These are phyloP conservation scores for Grosmannia clavigera DNA, from an alignment of 2,329 filamentous ascomycete genomes.

Conservation along the genomic window DNA sequence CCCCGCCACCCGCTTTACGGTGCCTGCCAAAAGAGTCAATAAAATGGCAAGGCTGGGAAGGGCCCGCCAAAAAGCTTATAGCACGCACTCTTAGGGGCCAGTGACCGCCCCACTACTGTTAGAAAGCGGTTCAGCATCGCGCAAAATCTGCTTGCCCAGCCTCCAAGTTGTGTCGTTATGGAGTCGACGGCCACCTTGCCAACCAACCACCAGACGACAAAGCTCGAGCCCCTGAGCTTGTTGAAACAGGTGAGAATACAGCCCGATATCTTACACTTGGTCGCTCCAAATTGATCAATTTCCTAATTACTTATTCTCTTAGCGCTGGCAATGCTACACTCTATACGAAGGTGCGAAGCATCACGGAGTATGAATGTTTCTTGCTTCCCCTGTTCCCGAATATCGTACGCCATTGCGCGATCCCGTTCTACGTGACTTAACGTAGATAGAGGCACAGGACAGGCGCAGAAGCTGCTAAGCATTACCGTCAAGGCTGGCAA, in stretches of 20 bases:
- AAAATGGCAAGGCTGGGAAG: conserved; percentile 13
- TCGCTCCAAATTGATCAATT: no score
- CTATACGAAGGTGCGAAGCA: no score
- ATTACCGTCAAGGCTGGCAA: not conserved
- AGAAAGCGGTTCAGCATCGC: not conserved
- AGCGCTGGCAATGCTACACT: no score
- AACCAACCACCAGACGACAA: conserved; percentile 10
- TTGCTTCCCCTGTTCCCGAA: no score
- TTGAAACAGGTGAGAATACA: not conserved
- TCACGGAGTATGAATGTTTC: no score
- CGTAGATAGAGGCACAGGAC: no score
- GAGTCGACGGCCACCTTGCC: not conserved
- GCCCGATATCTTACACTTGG: no score
- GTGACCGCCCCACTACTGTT: not conserved
- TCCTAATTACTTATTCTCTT: no score
- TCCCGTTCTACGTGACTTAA: no score
- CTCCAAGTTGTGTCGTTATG: not conserved
- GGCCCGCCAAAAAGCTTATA: not conserved
- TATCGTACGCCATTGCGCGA: no score
- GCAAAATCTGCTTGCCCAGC: not conserved
- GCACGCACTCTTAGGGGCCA: not conserved
- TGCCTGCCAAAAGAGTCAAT: conserved; percentile 7
- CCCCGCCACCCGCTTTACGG: conserved; percentile 12
- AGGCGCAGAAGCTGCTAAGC: no score
- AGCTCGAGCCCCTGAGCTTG: not conserved